These are phyloP conservation scores for Phytophthora crassamura DNA, from an alignment of 352 stramenopile genomes.

Conservation along the genomic window DNA sequence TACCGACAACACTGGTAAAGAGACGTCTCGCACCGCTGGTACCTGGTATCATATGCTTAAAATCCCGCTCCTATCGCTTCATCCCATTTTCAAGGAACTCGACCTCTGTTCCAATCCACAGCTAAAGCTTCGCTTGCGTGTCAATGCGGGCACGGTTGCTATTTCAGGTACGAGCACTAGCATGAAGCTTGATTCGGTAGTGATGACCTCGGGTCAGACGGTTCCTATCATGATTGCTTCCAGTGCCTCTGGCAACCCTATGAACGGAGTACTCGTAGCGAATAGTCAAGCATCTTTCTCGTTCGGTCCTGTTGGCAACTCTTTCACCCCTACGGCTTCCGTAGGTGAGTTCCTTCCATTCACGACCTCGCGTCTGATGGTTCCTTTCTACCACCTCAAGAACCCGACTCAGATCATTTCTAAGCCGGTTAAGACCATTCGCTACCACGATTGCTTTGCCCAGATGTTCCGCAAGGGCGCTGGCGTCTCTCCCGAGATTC, in stretches of 20 bases:
- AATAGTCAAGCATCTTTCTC: background rate
- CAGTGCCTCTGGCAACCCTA: background rate
- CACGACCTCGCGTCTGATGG: background rate
- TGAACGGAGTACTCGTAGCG: background rate
- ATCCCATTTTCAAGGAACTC: background rate
- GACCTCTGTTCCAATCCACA: background rate
- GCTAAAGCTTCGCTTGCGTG: background rate
- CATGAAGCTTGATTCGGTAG: background rate
- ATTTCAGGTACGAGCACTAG: background rate
- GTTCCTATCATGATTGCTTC: background rate
- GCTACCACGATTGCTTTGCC: background rate
- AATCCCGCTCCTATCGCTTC: background rate
- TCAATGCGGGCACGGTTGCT: background rate
- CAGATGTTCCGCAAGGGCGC: too few species aligned
- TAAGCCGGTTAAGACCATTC: background rate
- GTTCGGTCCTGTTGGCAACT: background rate
- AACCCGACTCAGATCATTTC: background rate
- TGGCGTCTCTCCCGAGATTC: too few species aligned
- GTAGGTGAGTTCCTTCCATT: background rate
- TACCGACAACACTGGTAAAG: too few species aligned
- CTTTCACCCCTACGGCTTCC: background rate
- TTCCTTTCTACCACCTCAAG: background rate
- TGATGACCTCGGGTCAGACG: background rate
- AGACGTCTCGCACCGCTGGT: too few species aligned
- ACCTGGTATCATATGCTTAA: background rate